Conservation (phyloP, 495 filamentous ascomycete species). For the Penicillium canariense region DNA sequence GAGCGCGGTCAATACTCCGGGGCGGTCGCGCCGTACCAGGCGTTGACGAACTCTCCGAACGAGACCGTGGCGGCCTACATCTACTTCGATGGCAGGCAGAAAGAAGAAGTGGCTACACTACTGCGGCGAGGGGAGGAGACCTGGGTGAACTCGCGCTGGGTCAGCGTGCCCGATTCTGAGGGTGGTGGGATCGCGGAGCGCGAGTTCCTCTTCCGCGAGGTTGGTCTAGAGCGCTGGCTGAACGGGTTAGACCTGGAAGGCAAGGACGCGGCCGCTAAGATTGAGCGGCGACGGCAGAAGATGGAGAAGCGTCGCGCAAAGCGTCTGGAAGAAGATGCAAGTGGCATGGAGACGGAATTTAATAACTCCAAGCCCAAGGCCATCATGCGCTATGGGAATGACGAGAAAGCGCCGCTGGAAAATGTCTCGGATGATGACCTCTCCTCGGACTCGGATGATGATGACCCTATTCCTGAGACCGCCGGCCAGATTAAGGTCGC, state of each 20-base stretch:
- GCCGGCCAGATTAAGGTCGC: constrained; percentile 98
- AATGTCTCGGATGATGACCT: constrained; percentile 66
- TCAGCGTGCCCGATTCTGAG: constrained; percentile 86
- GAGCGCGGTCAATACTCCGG: constrained; percentile 54
- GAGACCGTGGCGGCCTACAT: constrained; percentile 98
- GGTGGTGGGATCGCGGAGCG: constrained; percentile 92
- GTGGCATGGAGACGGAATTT: constrained; percentile 51
- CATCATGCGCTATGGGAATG: constrained; percentile 74
- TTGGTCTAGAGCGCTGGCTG: constrained; percentile 92
- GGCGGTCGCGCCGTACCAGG: constrained; percentile 78
- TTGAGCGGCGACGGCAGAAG: constrained; percentile 81
- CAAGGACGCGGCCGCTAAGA: constrained; percentile 80
- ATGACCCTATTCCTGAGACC: constrained; percentile 89
- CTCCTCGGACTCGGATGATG: constrained; percentile 70
- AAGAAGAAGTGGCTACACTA: constrained; percentile 96
- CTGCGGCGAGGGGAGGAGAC: constrained; percentile 93
- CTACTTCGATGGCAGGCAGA: constrained; percentile 92
- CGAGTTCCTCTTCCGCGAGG: constrained; percentile 96
- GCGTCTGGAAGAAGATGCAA: constrained; percentile 52
- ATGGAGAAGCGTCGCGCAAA: constrained; percentile 81
- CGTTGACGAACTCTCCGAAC: constrained; percentile 82
- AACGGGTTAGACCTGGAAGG: constrained; percentile 92
- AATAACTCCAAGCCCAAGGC: constrained; percentile 48
- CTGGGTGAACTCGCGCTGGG: constrained; percentile 98
- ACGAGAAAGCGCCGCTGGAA: constrained; percentile 69